Conservation (phyloP, 148 eudicot genomes). For the Silene conica region DNA sequence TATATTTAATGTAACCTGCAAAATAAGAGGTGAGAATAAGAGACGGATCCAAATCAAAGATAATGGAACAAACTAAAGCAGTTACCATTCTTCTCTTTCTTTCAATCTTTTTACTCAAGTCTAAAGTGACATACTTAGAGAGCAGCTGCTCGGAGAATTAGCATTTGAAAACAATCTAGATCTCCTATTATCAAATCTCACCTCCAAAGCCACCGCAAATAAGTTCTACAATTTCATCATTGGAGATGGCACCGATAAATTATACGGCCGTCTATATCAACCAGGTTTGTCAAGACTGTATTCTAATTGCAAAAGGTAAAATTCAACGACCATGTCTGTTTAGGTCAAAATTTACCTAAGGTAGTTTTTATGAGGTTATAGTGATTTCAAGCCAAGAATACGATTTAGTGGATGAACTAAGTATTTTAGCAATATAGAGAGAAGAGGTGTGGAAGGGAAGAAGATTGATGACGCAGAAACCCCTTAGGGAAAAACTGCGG, state of each 20-base stretch:
- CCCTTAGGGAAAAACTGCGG: too few species aligned
- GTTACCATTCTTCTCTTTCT: neutral
- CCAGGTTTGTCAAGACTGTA: conserved; percentile 23
- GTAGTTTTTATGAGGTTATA: too few species aligned
- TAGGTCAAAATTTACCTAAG: too few species aligned
- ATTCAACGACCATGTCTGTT: conserved; percentile 21
- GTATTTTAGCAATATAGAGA: too few species aligned
- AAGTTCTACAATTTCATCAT: conserved; percentile 22
- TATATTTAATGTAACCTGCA: too few species aligned
- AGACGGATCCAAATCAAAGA: too few species aligned
- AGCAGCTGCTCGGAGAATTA: conserved; percentile 15
- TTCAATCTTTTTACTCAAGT: conserved; percentile 9
- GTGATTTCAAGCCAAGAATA: too few species aligned
- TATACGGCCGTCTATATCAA: conserved; percentile 20
- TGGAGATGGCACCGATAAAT: conserved; percentile 16
- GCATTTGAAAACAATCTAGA: conserved; percentile 19
- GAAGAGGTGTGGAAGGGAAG: too few species aligned
- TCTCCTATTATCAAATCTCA: conserved; percentile 17
- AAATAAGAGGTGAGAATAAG: too few species aligned
- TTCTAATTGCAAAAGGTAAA: conserved; percentile 18
- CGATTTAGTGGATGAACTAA: too few species aligned
- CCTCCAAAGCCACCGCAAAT: conserved; percentile 13
- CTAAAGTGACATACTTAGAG: conserved; percentile 18
- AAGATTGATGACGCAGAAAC: too few species aligned
- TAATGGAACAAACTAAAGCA: too few species aligned